A percentile compares a stretch with the other conserved stretches of the same genome.
Conservation (phyloP, 495 filamentous ascomycete species). For the Clohesyomyces aquaticus region DNA sequence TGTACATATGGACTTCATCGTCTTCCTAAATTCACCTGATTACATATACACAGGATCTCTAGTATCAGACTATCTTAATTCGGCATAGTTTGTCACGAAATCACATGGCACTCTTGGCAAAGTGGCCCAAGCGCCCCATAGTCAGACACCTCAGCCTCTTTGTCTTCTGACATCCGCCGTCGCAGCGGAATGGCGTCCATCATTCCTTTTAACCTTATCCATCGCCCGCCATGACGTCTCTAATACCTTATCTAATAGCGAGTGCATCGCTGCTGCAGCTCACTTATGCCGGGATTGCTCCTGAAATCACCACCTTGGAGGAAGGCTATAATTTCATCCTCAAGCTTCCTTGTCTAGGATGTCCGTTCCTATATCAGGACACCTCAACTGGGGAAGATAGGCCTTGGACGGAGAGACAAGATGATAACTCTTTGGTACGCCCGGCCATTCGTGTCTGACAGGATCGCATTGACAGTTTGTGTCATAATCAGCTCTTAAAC, state of each 20-base stretch:
- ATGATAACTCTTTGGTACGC: conserved; percentile 27
- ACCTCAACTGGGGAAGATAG: conserved; percentile 22
- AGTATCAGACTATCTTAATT: too few species aligned
- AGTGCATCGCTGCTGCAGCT: background rate
- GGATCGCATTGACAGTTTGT: background rate
- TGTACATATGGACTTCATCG: too few species aligned
- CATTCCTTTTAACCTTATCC: background rate
- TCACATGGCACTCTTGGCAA: background rate
- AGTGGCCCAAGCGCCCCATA: background rate
- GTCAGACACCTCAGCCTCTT: background rate
- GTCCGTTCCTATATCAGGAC: conserved; percentile 32
- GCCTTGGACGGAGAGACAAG: conserved; percentile 21
- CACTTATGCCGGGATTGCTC: conserved; percentile 12
- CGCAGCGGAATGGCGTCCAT: background rate
- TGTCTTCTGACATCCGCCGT: background rate
- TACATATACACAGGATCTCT: too few species aligned
- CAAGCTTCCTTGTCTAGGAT: conserved; percentile 24
- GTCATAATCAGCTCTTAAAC: conserved; percentile 16
- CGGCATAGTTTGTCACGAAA: too few species aligned
- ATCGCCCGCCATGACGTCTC: conserved; percentile 9
- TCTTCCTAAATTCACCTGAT: too few species aligned
- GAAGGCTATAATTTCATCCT: conserved; percentile 26
- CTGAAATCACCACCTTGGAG: conserved; percentile 24
- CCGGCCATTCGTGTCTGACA: background rate
- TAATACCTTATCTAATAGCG: conserved; percentile 1